Percentiles rank a stretch among this genome's conserved stretches.
These are phyloP conservation scores for Cystofilobasidium bisporidii DNA, from an alignment of 768 basidiomycete genomes.

Conservation along the genomic window DNA sequence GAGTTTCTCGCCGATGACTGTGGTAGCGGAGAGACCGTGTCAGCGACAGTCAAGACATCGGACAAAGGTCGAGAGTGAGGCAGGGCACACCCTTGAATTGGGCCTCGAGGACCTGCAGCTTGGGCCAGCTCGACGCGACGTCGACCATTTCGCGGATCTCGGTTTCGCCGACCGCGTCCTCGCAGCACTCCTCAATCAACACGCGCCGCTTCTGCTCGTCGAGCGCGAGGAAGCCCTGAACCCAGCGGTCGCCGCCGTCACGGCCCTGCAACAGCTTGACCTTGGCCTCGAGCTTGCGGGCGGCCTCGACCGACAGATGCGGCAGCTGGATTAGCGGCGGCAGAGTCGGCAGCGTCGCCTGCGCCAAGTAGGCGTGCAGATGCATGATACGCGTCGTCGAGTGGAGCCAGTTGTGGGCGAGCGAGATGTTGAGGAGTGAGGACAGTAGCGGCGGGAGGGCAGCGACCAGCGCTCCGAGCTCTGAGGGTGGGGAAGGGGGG, in stretches of 20 bases:
- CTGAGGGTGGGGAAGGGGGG: conserved; percentile 44
- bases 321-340: conserved; percentile 65
- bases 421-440: conserved; percentile 69
- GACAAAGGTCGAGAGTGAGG: background rate
- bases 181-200: conserved; percentile 10
- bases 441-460: conserved; percentile 63
- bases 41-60: background rate
- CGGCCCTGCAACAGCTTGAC: conserved; percentile 30
- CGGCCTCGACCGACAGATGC: conserved; percentile 47
- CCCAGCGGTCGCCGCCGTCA: conserved; percentile 46
- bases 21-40: background rate
- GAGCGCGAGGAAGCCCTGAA: conserved; percentile 36
- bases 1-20: conserved; percentile 81
- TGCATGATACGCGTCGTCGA: conserved; percentile 71
- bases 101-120: conserved; percentile 67
- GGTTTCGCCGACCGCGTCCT: conserved; percentile 42
- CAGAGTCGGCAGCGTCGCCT: conserved; percentile 52
- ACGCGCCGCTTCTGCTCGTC: conserved; percentile 3
- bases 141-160: conserved; percentile 45
- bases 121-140: conserved; percentile 59
- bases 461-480: conserved; percentile 61
- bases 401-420: conserved; percentile 79
- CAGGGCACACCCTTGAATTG: conserved; percentile 63
- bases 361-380: conserved; percentile 69
- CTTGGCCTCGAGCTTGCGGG: conserved; percentile 33